Evolutionary conservation across 495 filamentous ascomycete species (phyloP).

Genomic region (Xylaria curta): DNA sequence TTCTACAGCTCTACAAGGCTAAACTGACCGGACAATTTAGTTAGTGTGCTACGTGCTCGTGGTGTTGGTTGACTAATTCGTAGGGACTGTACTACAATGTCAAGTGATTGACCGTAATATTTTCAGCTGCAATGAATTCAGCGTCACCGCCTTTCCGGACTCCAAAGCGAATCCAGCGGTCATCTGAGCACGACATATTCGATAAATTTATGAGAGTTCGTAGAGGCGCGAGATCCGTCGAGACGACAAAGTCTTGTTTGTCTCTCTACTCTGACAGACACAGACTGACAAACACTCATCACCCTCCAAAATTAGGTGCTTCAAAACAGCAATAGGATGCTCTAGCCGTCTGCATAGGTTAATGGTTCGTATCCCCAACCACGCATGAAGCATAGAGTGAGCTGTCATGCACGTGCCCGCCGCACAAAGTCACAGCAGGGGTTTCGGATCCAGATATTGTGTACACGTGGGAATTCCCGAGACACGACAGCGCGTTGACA

Average conservation of each 20-base stretch:
- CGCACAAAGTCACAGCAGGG: conserved; percentile 5
- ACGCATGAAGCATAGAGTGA: not conserved
- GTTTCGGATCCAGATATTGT: conserved; percentile 4
- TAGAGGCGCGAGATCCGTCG: not conserved
- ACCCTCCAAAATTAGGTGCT: not conserved
- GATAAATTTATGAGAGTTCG: too few species aligned
- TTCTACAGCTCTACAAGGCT: not conserved
- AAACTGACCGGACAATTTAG: not conserved
- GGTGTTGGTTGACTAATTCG: not conserved
- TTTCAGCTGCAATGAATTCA: not conserved
- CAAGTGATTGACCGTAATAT: not conserved
- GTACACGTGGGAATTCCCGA: conserved; percentile 27
- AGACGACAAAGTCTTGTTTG: conserved; percentile 10
- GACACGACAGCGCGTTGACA: conserved; percentile 22
- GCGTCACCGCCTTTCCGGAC: conserved; percentile 35
- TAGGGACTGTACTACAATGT: conserved; percentile 5
- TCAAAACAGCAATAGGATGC: not conserved
- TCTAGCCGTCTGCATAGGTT: not conserved
- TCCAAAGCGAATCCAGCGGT: conserved; percentile 28
- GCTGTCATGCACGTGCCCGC: conserved; percentile 11
- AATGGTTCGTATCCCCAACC: not conserved
- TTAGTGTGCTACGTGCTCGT: not conserved
- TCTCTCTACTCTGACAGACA: not conserved
- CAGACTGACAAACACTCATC: conserved; percentile 11
- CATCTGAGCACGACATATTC: not conserved